A percentile compares a stretch with the other conserved stretches of the same genome.
Evolutionary conservation across 495 filamentous ascomycete genomes (phyloP).

Genomic region (Talaromyces borbonicus): DNA sequence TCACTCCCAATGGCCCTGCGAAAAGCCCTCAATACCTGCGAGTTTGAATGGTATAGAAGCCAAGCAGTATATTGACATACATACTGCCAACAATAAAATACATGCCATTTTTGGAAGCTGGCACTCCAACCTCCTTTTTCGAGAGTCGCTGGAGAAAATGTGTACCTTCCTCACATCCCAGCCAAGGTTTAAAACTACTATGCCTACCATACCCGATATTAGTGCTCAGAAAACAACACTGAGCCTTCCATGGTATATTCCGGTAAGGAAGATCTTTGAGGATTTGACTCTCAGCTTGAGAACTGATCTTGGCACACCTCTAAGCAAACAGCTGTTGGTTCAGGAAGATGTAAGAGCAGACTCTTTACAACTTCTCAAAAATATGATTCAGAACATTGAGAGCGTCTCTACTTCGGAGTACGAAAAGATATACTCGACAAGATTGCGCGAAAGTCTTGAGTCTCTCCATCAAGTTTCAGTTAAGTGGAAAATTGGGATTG

Average conservation of each 20-base stretch:
- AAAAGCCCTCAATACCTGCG: background rate
- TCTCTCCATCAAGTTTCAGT: conserved; percentile 2
- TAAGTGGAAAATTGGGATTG: conserved; percentile 1
- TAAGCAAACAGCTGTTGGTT: conserved; percentile 7
- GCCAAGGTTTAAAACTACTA: background rate
- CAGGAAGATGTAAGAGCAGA: background rate
- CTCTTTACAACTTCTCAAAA: conserved; percentile 11
- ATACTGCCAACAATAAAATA: background rate
- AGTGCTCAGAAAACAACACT: background rate
- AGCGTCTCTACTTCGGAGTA: conserved; percentile 9
- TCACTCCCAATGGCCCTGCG: background rate
- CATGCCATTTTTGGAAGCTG: background rate
- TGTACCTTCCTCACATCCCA: background rate
- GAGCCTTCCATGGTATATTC: background rate
- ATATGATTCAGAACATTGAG: conserved; percentile 1
- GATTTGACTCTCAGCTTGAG: conserved; percentile 12
- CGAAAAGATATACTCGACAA: conserved; percentile 15
- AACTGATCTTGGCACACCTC: background rate
- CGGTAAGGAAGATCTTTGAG: background rate
- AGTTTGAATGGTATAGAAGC: background rate
- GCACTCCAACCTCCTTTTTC: background rate
- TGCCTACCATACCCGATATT: background rate
- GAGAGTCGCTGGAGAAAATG: background rate
- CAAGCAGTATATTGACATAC: background rate
- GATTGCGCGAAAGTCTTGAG: conserved; percentile 12